Evolutionary conservation across 1,284 basidiomycete genomes (phyloP), one percentile per base, ranked within the genome.

Genomic region (Meripilus lineatus): DNA sequence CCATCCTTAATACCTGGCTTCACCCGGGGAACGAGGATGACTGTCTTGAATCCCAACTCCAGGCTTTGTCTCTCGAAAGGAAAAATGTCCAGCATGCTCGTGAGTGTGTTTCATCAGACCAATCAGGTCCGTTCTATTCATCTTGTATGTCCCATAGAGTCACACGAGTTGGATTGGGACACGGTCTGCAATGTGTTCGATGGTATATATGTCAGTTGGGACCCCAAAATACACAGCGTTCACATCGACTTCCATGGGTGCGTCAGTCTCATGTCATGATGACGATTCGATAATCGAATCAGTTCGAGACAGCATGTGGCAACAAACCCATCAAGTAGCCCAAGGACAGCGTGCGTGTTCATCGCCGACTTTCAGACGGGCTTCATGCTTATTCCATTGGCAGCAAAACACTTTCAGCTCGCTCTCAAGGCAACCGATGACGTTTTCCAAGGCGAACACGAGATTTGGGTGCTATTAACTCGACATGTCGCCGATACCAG

Each of bases 151-250:
- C 22, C 17, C 5, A 25, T 40, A 83, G 81, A 70, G 40, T 60
- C 65, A 23, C 56, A 80, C 5, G 58, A 67, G 5, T 69, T 87
- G 21, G 67, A 74, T 0, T 96, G 93, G 92, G 79, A 86, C 22
- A 75, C 83, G 23, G 72, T 87, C 4, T 78, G 91, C 45, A 69
- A 75, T 13, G 65, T 78, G 0, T 96, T 97, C 52, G 84, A 93
- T 42, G 81, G 89, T 1, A 65, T 96, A 32, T 92, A 93, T 61
- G 62, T 91, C 30, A 97, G 88, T 58, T 97, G 94, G 94, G 74
- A 93, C 59, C 89, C 93, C 0, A 53, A 48, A 0, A 67, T 79
- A 5, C 87, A 89, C 61, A 58, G 69, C 1, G 63, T 74, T 32
- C 57, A 57, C 8, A 8, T 30, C n/a, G n/a, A 8, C 8, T 8